Conservation (phyloP, 1,139 yeast genomes). For the Geotrichum restrictum region DNA sequence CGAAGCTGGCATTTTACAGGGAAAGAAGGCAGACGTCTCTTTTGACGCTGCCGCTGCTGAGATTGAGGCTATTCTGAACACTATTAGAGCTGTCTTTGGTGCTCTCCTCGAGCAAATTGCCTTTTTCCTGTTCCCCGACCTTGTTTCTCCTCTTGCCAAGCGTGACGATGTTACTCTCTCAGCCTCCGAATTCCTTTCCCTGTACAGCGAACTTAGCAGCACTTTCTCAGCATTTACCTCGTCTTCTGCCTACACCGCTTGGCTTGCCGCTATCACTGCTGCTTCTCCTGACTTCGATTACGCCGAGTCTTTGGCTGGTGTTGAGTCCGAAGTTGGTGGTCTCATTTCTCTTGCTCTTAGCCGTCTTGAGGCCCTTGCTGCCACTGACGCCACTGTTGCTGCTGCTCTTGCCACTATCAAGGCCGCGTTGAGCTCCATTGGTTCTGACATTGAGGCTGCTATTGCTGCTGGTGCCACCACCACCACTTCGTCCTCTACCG, state of each 20-base stretch:
- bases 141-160: conserved; percentile 17
- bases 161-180: conserved; percentile 15
- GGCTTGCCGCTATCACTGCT: conserved; percentile 4
- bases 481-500: conserved; percentile 3
- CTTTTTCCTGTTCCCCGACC: conserved; percentile 16
- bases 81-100: neutral
- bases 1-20: conserved; percentile 6
- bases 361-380: conserved; percentile 6
- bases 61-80: conserved; percentile 1
- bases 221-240: neutral
- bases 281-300: conserved; percentile 10
- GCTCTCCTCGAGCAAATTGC: conserved; percentile 1
- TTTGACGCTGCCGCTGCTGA: conserved; percentile 4
- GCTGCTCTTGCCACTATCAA: neutral
- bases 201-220: neutral
- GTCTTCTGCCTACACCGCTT: conserved; percentile 11
- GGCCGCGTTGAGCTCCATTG: neutral
- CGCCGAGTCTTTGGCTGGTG: conserved; percentile 8
- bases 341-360: neutral
- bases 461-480: conserved; percentile 10
- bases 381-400: neutral
- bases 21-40: conserved; percentile 1
- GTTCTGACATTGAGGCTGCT: neutral
- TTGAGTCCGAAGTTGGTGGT: conserved; percentile 3
- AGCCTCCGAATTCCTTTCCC: conserved; percentile 2